These are phyloP conservation scores for Lecanicillium sp. DNA, from an alignment of 2,329 filamentous ascomycete species.

Conservation along the genomic window DNA sequence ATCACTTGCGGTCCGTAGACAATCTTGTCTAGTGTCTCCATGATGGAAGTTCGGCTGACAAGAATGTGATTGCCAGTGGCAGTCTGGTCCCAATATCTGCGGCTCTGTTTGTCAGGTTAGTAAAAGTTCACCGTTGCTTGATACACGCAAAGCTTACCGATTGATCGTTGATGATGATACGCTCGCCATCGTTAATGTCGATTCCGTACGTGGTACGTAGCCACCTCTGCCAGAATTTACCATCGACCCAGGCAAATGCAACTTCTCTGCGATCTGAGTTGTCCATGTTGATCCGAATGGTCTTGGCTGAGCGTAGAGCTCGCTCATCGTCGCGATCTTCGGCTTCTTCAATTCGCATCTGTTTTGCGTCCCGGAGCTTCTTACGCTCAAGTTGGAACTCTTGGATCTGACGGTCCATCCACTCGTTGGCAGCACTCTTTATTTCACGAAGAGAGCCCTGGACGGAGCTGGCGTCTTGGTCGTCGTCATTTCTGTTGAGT, in stretches of 20 bases:
- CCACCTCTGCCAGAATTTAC: constrained; percentile 96
- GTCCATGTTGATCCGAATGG: constrained; percentile 85
- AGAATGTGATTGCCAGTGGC: constrained; percentile 85
- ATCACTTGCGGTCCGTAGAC: constrained; percentile 62
- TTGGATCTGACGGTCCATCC: constrained; percentile 94
- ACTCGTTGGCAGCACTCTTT: constrained; percentile 91
- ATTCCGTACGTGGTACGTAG: constrained; percentile 91
- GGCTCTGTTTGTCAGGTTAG: constrained; percentile 54
- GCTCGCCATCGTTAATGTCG: constrained; percentile 77
- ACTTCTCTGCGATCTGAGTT: constrained; percentile 82
- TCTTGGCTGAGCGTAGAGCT: constrained; percentile 78
- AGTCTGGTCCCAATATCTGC: constrained; percentile 89
- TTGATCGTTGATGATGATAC: constrained; percentile 94
- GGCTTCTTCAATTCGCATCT: constrained; percentile 91
- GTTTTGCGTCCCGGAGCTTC: constrained; percentile 88
- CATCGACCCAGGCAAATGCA: constrained; percentile 94
- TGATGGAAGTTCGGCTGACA: constrained; percentile 79
- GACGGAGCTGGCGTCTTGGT: constrained; percentile 56
- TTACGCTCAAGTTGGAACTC: constrained; percentile 88
- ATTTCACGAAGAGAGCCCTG: constrained; percentile 73
- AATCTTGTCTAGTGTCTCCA: constrained; percentile 74
- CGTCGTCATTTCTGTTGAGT: constrained; percentile 62
- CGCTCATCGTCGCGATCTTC: constrained; percentile 88
- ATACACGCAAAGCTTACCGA: constrained; percentile 84
- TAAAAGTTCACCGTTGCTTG: constrained; percentile 57